Conservation (phyloP, 2,329 filamentous ascomycete genomes). For the Fonsecaea nubica region DNA sequence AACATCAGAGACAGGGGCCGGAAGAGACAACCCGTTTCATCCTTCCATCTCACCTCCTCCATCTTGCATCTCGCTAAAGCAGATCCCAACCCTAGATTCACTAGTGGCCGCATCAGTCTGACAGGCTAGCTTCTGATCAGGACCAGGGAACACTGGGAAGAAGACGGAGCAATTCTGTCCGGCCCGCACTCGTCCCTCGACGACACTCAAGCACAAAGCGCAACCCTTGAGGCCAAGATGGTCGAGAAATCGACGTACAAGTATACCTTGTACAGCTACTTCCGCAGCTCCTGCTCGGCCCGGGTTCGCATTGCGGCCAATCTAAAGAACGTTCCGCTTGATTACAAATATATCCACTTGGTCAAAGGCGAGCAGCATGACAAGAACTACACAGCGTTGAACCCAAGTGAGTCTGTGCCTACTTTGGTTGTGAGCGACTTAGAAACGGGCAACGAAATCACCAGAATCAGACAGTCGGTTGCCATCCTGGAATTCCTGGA, state of each 20-base stretch:
- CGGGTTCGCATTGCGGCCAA: slow-evolving; percentile 66
- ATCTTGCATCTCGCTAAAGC: not conserved
- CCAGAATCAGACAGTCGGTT: slow-evolving; percentile 61
- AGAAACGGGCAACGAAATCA: slow-evolving; percentile 44
- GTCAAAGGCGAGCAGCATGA: slow-evolving; percentile 60
- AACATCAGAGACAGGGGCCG: not conserved
- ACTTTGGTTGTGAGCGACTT: slow-evolving; percentile 54
- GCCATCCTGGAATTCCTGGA: slow-evolving; percentile 69
- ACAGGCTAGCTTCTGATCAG: not conserved
- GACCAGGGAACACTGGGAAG: not conserved
- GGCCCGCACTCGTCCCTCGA: not conserved
- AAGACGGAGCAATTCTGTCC: not conserved
- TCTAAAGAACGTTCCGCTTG: slow-evolving; percentile 61
- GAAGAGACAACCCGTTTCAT: not conserved
- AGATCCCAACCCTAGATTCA: slow-evolving; percentile 4
- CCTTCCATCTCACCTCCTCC: slow-evolving; percentile 9
- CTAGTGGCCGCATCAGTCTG: not conserved
- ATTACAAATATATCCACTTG: slow-evolving; percentile 59
- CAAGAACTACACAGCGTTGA: slow-evolving; percentile 54
- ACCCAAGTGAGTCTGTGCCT: slow-evolving; percentile 63
- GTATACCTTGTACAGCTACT: slow-evolving; percentile 63
- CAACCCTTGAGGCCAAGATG: not conserved
- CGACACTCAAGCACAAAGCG: not conserved
- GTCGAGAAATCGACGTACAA: slow-evolving; percentile 23
- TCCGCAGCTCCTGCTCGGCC: slow-evolving; percentile 67